Conservation (phyloP, 129 eudicot genomes). For the Ambrosia artemisiifolia region DNA sequence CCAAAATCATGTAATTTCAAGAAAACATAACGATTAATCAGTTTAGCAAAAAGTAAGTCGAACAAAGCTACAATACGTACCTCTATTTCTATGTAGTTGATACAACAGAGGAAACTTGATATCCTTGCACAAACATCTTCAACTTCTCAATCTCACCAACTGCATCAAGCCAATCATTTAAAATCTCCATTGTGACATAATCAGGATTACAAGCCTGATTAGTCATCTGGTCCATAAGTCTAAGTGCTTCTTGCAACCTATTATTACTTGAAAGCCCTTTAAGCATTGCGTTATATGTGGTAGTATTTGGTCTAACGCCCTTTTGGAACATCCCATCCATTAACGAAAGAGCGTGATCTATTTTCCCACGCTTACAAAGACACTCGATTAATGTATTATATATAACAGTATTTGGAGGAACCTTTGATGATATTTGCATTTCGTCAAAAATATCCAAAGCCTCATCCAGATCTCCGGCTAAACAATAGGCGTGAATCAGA, state of each 20-base stretch:
- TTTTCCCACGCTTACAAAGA: conserved; percentile 52
- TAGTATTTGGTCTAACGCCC: conserved; percentile 60
- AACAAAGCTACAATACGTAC: conserved; percentile 11
- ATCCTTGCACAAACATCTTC: conserved; percentile 49
- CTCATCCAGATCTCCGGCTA: conserved; percentile 50
- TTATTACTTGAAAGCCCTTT: conserved; percentile 66
- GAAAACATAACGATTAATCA: not conserved
- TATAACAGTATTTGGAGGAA: conserved; percentile 64
- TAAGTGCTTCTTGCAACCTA: conserved; percentile 46
- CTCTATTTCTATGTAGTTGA: conserved; percentile 25
- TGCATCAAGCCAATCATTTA: conserved; percentile 66
- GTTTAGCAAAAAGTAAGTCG: conserved; percentile 5
- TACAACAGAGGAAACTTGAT: conserved; percentile 38
- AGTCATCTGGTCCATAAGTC: conserved; percentile 72
- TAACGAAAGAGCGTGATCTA: conserved; percentile 55
- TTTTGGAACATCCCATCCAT: conserved; percentile 62
- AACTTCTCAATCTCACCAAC: conserved; percentile 63
- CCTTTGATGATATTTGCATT: conserved; percentile 39
- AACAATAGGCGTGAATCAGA: conserved; percentile 67
- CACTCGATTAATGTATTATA: conserved; percentile 66
- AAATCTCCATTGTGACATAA: conserved; percentile 71
- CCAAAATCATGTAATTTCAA: conserved; percentile 8
- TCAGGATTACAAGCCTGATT: conserved; percentile 69
- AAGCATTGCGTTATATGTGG: conserved; percentile 73
- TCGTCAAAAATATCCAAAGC: conserved; percentile 61